Conservation (phyloP, 306 rosid genomes). For the Pterocarpus macrocarpus region DNA sequence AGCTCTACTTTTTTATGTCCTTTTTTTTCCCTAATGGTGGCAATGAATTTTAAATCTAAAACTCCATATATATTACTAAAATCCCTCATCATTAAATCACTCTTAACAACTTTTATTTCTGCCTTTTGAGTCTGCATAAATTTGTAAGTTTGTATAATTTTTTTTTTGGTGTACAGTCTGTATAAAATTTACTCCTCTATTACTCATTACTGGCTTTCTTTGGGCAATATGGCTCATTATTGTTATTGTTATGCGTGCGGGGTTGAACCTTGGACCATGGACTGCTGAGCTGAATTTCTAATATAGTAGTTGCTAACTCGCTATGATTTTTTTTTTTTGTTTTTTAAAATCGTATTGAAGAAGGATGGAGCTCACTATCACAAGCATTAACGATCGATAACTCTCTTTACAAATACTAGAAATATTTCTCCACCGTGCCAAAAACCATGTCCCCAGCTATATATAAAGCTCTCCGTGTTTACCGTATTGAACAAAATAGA, state of each 20-base stretch:
- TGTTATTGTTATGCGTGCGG: too few relatives aligned
- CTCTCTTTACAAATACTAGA: neutral
- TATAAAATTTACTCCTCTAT: neutral
- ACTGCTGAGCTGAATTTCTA: neutral
- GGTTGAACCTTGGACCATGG: too few relatives aligned
- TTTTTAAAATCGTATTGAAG: neutral
- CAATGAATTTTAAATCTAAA: too few relatives aligned
- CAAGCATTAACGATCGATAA: neutral
- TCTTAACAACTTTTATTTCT: too few relatives aligned
- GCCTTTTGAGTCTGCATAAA: too few relatives aligned
- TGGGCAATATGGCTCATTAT: too few relatives aligned
- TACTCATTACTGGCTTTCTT: too few relatives aligned
- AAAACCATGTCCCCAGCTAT: conserved; percentile 35
- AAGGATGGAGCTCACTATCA: neutral
- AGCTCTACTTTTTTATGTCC: too few relatives aligned
- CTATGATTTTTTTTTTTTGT: neutral
- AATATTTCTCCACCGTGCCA: conserved; percentile 20
- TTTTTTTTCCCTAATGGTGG: too few relatives aligned
- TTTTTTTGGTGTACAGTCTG: too few relatives aligned
- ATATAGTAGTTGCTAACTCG: neutral
- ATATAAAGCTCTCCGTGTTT: neutral
- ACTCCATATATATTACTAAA: too few relatives aligned
- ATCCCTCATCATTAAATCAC: too few relatives aligned
- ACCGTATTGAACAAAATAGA: neutral
- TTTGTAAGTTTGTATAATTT: neutral